A percentile compares a stretch with the other conserved stretches of the same genome.
These are phyloP conservation scores for Chalciporus pseudorubinellus DNA, from an alignment of 768 basidiomycete species.

Conservation along the genomic window DNA sequence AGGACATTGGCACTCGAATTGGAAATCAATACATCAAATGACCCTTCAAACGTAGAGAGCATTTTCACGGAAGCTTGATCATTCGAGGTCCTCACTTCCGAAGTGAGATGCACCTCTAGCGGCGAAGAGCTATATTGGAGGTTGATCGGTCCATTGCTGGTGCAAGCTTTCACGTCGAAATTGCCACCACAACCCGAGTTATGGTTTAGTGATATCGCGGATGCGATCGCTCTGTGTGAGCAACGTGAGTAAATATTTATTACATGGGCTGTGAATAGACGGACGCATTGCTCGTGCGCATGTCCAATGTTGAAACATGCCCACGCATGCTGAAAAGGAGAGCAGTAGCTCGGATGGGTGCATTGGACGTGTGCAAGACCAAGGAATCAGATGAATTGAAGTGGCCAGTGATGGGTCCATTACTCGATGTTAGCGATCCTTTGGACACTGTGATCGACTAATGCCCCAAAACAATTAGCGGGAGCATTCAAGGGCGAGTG, in stretches of 20 bases:
- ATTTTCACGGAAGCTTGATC: constrained; percentile 22
- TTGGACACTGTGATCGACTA: constrained; percentile 33
- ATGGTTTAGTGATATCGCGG: constrained; percentile 29
- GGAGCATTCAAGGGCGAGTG: neutral
- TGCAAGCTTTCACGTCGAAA: constrained; percentile 33
- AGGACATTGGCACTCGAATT: constrained; percentile 8
- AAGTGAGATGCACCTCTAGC: constrained; percentile 26
- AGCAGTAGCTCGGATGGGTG: constrained; percentile 28
- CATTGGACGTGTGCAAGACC: constrained; percentile 35
- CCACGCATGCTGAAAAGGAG: constrained; percentile 16
- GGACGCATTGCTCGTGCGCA: constrained; percentile 24
- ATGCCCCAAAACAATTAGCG: neutral
- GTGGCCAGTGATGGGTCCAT: constrained; percentile 37
- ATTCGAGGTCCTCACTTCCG: constrained; percentile 37
- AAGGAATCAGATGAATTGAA: constrained; percentile 33
- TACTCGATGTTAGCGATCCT: constrained; percentile 27
- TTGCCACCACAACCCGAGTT: constrained; percentile 19
- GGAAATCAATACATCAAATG: constrained; percentile 32
- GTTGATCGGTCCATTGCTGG: constrained; percentile 34
- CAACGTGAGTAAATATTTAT: neutral
- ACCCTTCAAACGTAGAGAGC: constrained; percentile 40
- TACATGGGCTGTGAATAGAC: neutral
- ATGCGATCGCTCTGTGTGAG: constrained; percentile 14
- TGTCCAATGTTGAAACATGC: constrained; percentile 7
- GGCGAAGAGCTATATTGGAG: constrained; percentile 33